phyloP scores from a whole-genome alignment of 306 rosid genomes.

The Cicer bijugum region DNA sequence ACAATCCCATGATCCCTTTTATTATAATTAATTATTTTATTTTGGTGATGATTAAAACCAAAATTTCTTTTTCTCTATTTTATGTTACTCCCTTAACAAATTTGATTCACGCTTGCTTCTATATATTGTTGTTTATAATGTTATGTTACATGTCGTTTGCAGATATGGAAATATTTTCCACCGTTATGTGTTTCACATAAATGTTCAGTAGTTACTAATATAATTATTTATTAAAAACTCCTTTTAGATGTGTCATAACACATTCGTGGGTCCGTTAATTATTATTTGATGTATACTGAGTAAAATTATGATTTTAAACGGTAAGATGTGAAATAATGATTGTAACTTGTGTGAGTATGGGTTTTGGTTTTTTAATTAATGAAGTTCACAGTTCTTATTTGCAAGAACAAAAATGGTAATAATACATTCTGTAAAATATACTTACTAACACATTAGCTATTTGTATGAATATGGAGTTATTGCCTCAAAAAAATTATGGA shows the following conservation, averaged over 20 bases:
- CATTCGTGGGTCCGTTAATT: not conserved
- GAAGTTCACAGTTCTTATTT: not conserved
- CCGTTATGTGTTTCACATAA: not conserved
- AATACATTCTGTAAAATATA: too few species aligned
- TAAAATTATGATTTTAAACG: not conserved
- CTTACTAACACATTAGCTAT: too few species aligned
- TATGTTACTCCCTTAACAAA: not conserved
- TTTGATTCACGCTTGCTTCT: not conserved
- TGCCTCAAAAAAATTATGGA: too few species aligned
- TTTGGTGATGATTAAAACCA: not conserved
- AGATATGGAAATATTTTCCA: not conserved
- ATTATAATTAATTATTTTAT: not conserved
- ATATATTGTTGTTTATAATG: not conserved
- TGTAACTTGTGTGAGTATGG: not conserved
- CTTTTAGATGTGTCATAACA: not conserved
- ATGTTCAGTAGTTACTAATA: not conserved
- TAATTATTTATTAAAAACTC: constrained; percentile 17
- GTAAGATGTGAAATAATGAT: not conserved
- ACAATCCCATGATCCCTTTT: constrained; percentile 39
- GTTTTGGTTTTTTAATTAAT: not conserved
- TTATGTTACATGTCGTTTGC: not conserved
- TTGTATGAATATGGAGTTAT: too few species aligned
- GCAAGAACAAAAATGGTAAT: not conserved
- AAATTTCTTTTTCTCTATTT: not conserved
- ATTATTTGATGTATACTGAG: not conserved